Evolutionary conservation across 2,329 filamentous ascomycete genomes (phyloP), one percentile per base, ranked within the genome.

Genomic region (Teratosphaeria zuluensis): DNA sequence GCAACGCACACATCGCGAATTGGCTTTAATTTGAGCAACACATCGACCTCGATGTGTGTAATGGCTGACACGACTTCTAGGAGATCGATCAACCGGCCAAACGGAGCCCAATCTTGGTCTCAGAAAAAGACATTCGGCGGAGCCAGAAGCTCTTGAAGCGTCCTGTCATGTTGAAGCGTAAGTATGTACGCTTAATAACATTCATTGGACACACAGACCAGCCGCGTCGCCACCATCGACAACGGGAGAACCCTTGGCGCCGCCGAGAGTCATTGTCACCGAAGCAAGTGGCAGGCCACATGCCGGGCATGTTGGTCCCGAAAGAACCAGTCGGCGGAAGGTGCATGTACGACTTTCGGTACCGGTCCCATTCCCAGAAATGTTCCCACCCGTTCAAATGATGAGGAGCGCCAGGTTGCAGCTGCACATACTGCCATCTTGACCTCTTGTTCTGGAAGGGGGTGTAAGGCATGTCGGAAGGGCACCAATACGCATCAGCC

Each of bases 1-100:
- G 62, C 62, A 2, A 65, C 33, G n/a, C 53, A 46, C 2, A 46
- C 38, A 46, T 46, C 38, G 5, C 35, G 32, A 4, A 60, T 11
- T 6, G 53, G 30, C 19, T 11, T 19, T 2, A 19, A 3, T 7
- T 56, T 53, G 11, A 55, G 53, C 1, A 74, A 59, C 16, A 66
- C 63, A 14, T 63, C 57, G 16, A 53, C 54, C 8, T 61, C 62
- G 35, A 73, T 72, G 4, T 65, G 61, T 3, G 72, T 73, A 30
- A 68, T 61, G 16, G 51, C 30, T 1, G 63, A 61, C 12, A 72
- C 54, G 1, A 42, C n/a, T 31, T 33, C 24, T n/a, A 42, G 56
- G 6, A 65, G 56, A 7, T 51, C 57, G 14, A 48, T 59, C 63
- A 52, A 58, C 60, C n/a, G 3, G 38, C 38, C 38, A 2, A 46